A percentile compares a stretch with the other conserved stretches of the same genome.
These are phyloP conservation scores for Wickerhamomyces sp. DNA, from an alignment of 1,139 yeast species.

Conservation along the genomic window DNA sequence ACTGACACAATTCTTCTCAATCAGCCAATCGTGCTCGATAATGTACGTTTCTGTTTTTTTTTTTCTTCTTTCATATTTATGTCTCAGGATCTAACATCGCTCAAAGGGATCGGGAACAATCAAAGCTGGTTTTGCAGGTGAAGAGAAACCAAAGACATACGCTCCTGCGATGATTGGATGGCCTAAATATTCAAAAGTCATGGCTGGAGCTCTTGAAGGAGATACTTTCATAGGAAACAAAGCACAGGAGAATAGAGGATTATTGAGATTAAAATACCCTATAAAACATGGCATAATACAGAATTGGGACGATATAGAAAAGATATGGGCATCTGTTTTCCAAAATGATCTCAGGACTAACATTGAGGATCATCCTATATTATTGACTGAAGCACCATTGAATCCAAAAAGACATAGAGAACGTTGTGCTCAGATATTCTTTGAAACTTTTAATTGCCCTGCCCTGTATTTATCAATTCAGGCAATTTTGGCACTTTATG, in stretches of 20 bases:
- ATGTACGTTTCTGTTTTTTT: conserved; percentile 30
- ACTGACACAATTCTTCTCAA: conserved; percentile 32
- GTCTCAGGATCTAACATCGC: conserved; percentile 3
- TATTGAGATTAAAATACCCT: conserved; percentile 67
- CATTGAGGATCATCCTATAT: conserved; percentile 78
- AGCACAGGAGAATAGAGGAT: conserved; percentile 75
- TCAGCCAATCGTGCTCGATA: conserved; percentile 90
- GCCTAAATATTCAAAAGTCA: conserved; percentile 77
- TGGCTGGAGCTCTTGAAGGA: conserved; percentile 74
- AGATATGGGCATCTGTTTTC: conserved; percentile 64
- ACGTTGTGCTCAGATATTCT: conserved; percentile 68
- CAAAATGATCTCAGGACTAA: conserved; percentile 60
- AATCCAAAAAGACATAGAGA: conserved; percentile 73
- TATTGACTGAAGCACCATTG: conserved; percentile 86
- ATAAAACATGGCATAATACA: conserved; percentile 76
- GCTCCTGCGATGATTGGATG: conserved; percentile 60
- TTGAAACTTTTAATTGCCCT: conserved; percentile 84
- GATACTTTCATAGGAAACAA: conserved; percentile 65
- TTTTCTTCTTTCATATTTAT: neutral
- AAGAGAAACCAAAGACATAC: conserved; percentile 66
- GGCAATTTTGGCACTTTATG: conserved; percentile 80
- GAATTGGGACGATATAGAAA: conserved; percentile 86
- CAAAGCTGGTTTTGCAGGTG: conserved; percentile 93
- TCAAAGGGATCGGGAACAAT: conserved; percentile 74
- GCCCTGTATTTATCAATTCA: conserved; percentile 81